Conservation (phyloP, 2,329 filamentous ascomycete genomes). For the Thelonectria rubi region DNA sequence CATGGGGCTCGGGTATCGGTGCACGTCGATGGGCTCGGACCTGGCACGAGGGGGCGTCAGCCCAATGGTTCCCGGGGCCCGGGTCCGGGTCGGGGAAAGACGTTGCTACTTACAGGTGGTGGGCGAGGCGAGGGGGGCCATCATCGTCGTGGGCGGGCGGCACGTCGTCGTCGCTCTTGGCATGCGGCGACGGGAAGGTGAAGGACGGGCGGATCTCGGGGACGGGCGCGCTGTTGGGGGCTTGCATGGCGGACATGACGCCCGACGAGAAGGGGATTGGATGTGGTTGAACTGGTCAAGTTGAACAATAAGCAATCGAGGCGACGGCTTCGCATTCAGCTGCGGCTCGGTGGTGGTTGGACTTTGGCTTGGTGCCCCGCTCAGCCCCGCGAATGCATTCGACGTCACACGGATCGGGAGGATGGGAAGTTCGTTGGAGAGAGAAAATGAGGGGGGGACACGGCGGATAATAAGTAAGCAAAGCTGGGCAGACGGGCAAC, state of each 20-base stretch:
- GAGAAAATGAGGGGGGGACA: not conserved
- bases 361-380: conserved; percentile 32
- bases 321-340: not conserved
- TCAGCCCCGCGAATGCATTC: conserved; percentile 27
- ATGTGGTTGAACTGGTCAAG: not conserved
- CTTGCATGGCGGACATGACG: conserved; percentile 34
- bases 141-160: conserved; percentile 35
- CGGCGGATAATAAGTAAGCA: not conserved
- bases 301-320: not conserved
- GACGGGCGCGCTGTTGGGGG: conserved; percentile 26
- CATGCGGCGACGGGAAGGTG: conserved; percentile 43
- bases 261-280: not conserved
- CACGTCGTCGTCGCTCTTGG: conserved; percentile 46
- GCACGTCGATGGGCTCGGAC: conserved; percentile 52
- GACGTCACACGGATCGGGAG: not conserved
- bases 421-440: not conserved
- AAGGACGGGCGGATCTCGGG: conserved; percentile 35
- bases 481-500: not conserved
- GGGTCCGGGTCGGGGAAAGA: not conserved
- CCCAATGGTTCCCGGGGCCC: conserved; percentile 11
- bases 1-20: conserved; percentile 61
- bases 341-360: not conserved
- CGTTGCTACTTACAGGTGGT: conserved; percentile 54
- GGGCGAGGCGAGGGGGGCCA: conserved; percentile 46
- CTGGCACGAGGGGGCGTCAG: conserved; percentile 42